A percentile compares a stretch with the other conserved stretches of the same genome.
Evolutionary conservation across 2,329 filamentous ascomycete species (phyloP).

Genomic region (Aspergillus niger): DNA sequence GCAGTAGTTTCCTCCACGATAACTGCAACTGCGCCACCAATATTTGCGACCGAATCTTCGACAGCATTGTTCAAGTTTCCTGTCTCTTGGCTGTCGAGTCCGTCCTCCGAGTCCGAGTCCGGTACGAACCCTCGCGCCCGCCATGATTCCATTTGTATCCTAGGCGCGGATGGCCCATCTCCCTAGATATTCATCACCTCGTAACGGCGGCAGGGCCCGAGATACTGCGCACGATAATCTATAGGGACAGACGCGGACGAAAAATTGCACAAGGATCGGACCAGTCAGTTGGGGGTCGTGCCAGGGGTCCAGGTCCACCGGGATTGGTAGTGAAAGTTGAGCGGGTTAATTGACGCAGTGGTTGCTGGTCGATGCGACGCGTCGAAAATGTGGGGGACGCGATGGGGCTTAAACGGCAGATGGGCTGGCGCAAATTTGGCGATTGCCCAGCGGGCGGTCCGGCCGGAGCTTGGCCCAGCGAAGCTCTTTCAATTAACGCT

Average conservation of each 20-base stretch:
- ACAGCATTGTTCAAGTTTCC: constrained; percentile 15
- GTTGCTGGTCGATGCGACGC: constrained; percentile 21
- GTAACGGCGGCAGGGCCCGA: not conserved
- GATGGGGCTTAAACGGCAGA: constrained; percentile 17
- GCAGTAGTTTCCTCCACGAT: not conserved
- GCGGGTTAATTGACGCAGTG: constrained; percentile 2
- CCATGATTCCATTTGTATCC: constrained; percentile 51
- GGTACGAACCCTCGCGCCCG: constrained; percentile 54
- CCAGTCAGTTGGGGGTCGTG: not conserved
- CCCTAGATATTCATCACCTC: constrained; percentile 33
- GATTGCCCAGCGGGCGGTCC: constrained; percentile 17
- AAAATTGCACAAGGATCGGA: not conserved
- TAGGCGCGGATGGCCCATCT: constrained; percentile 39
- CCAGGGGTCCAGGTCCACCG: not conserved
- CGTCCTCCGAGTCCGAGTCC: constrained; percentile 53
- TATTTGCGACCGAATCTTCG: constrained; percentile 18
- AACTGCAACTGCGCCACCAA: not conserved
- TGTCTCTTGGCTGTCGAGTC: constrained; percentile 39
- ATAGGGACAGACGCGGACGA: not conserved
- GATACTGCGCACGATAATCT: not conserved
- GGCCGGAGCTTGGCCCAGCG: constrained; percentile 14
- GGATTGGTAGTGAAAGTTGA: not conserved
- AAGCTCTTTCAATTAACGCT: constrained; percentile 3
- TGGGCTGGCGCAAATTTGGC: constrained; percentile 23
- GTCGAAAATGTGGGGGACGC: constrained; percentile 32